phyloP scores from a whole-genome alignment of 2,329 filamentous ascomycete genomes.

The Colletotrichum gloeosporioides region DNA sequence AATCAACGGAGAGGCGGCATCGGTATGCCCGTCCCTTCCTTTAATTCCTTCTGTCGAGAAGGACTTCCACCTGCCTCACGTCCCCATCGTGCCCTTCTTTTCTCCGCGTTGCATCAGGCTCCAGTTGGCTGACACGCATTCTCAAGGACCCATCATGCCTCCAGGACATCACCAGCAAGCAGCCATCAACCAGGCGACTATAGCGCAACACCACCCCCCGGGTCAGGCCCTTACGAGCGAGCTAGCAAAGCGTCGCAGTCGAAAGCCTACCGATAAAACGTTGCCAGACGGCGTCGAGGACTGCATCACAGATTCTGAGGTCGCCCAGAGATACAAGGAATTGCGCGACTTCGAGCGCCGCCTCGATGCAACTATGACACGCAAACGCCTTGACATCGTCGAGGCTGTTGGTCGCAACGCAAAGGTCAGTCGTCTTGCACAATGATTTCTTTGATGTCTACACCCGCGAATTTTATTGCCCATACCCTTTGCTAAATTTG shows the following conservation, averaged over 20 bases:
- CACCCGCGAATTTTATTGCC: not conserved
- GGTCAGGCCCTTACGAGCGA: constrained; percentile 47
- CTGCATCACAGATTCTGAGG: constrained; percentile 76
- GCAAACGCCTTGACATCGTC: constrained; percentile 89
- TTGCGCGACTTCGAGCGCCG: constrained; percentile 86
- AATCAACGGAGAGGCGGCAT: constrained; percentile 59
- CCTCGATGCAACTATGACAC: constrained; percentile 90
- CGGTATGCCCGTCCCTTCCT: constrained; percentile 42
- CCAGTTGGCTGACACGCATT: not conserved
- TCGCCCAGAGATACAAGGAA: constrained; percentile 77
- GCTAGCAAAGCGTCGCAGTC: constrained; percentile 75
- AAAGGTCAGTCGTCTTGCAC: constrained; percentile 56
- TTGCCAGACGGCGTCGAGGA: constrained; percentile 90
- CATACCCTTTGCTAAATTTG: not conserved
- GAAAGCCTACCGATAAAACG: constrained; percentile 93
- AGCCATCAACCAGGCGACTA: constrained; percentile 59
- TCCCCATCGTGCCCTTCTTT: not conserved
- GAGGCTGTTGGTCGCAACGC: constrained; percentile 78
- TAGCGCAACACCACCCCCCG: constrained; percentile 54
- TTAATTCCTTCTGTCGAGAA: not conserved
- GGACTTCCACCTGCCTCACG: not conserved
- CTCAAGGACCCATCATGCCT: constrained; percentile 61
- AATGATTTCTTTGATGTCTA: not conserved
- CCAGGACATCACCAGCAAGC: constrained; percentile 55
- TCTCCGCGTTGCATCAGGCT: not conserved